Base-by-base conservation (phyloP, 106 monocot genomes). In the Apostasia ramifera region DNA sequence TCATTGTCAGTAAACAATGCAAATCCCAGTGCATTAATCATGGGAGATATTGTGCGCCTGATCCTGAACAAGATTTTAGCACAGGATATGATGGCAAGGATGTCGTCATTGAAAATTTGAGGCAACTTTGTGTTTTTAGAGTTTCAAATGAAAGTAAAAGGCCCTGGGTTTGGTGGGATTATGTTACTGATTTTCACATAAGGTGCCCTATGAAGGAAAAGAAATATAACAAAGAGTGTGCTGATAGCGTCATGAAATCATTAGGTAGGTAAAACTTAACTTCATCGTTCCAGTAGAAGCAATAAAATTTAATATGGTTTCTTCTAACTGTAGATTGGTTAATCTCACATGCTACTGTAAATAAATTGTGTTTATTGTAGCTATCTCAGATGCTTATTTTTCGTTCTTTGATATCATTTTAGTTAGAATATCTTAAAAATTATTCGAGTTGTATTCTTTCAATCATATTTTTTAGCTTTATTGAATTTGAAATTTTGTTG, bases 131-230 rank as follows among this genome's bases (percentile, higher is more conserved):
- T 70, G 91, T 95, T 8, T 95, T 84, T 75, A 86, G 64, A 68
- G 80, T 92, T 84, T 88, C 91, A 59, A 91, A 78, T 71, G 95
- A 95, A 76, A 89, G 75, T 63, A 86, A 82, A 72, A 77, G 43
- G 55, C 81, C 91, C 3, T 95, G 95, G 95, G 52, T 84, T 13
- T 95, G 95, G 95, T 95, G 95, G 95, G 95, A 95, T 80, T 95
- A 95, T 75, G 95, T 83, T 8, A 92, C 95, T 40, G 95, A 95
- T 89, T 95, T 95, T 80, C 89, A 88, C 59, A 91, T 95, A 54
- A 84, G 95, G 66, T 95, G 95, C 56, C 95, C 95, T 37, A 95
- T 95, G 95, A 88, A 92, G 80, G 86, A 86, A 65, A 95, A 89
- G 14, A 95, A 92, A 74, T 95, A 95, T 69, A 95, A 80, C 59